phyloP scores from a whole-genome alignment of 352 stramenopile genomes.

The Globisporangium spinosum region DNA sequence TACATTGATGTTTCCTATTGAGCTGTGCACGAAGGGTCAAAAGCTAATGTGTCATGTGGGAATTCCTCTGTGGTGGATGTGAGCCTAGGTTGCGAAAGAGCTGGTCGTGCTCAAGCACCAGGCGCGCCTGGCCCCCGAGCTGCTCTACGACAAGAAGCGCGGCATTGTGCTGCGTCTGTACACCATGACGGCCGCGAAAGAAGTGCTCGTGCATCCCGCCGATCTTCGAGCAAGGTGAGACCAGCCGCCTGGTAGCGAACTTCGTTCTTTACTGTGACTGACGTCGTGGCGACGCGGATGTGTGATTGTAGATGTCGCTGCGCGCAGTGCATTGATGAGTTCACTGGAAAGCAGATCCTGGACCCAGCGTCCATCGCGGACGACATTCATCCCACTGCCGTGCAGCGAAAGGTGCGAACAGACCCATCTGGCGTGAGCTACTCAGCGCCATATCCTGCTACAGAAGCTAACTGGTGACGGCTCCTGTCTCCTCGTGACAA shows the following conservation, averaged over 20 bases:
- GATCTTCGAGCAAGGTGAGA: conserved; percentile 68
- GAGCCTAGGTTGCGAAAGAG: conserved; percentile 62
- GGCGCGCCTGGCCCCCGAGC: conserved; percentile 59
- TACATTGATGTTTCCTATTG: conserved; percentile 14
- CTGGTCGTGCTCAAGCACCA: conserved; percentile 76
- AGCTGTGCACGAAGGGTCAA: not conserved
- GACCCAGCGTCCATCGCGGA: conserved; percentile 65
- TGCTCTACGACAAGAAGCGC: conserved; percentile 75
- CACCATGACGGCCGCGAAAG: conserved; percentile 64
- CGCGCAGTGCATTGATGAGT: conserved; percentile 85
- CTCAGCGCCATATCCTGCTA: not conserved
- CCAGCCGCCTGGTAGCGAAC: no score
- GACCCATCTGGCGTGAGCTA: not conserved
- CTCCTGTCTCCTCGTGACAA: not conserved
- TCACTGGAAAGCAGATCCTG: conserved; percentile 80
- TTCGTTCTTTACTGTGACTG: not conserved
- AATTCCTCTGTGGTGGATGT: not conserved
- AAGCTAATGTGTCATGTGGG: not conserved
- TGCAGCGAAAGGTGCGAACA: conserved; percentile 70
- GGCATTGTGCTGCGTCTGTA: conserved; percentile 81
- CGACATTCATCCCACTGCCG: conserved; percentile 74
- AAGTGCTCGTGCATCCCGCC: conserved; percentile 65
- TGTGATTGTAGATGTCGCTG: conserved; percentile 58
- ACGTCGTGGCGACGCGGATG: not conserved
- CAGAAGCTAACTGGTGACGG: not conserved